Evolutionary conservation across 2,329 filamentous ascomycete genomes (phyloP).

Genomic region (Calonectria multiphialidica): DNA sequence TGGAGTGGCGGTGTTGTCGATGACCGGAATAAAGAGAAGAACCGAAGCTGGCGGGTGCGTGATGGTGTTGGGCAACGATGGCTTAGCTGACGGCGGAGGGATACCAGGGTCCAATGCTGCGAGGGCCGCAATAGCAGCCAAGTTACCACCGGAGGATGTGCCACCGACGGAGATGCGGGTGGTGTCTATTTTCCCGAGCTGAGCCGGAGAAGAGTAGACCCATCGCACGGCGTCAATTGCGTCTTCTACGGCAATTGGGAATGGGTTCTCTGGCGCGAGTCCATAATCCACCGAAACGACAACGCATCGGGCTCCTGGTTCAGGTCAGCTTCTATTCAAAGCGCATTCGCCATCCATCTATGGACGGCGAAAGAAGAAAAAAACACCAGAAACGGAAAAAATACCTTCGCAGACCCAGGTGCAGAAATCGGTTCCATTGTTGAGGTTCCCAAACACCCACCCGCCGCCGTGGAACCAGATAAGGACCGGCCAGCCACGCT

Average conservation of each 20-base stretch:
- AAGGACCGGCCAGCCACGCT: conserved; percentile 50
- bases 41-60: conserved; percentile 25
- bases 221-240: conserved; percentile 47
- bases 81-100: conserved; percentile 31
- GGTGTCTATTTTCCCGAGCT: conserved; percentile 41
- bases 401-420: conserved; percentile 47
- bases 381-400: not conserved
- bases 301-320: conserved; percentile 38
- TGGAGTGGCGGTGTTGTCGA: conserved; percentile 50
- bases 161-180: conserved; percentile 46
- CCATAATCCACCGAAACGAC: conserved; percentile 51
- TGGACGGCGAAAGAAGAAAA: no score
- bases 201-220: conserved; percentile 35
- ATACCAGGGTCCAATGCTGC: conserved; percentile 30
- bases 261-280: conserved; percentile 51
- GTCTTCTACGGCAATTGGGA: conserved; percentile 51
- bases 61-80: conserved; percentile 26
- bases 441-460: conserved; percentile 52
- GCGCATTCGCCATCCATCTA: no score
- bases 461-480: conserved; percentile 56
- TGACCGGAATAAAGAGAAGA: conserved; percentile 47
- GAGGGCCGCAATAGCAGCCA: conserved; percentile 39
- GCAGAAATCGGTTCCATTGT: conserved; percentile 50
- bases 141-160: conserved; percentile 45
- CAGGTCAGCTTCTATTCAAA: conserved; percentile 9